Conservation (phyloP, 495 filamentous ascomycete genomes). For the Daldinia concentrica region DNA sequence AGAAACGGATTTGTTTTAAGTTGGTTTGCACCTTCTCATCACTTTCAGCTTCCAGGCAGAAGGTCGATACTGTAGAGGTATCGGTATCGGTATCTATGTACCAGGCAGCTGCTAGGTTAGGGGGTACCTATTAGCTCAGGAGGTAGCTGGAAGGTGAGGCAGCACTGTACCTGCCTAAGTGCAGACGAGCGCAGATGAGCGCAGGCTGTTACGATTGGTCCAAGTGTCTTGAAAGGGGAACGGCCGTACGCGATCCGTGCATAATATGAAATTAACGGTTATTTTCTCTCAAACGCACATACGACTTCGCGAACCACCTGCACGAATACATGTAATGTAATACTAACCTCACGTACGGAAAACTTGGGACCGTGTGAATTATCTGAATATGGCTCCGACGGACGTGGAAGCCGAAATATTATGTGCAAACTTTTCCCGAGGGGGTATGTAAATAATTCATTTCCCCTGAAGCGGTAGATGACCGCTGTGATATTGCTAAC, state of each 20-base stretch:
- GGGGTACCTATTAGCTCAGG: too few relatives aligned
- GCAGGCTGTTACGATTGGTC: neutral
- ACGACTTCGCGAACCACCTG: neutral
- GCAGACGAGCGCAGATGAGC: neutral
- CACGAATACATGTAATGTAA: neutral
- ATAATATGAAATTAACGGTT: neutral
- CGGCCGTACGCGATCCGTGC: constrained; percentile 12
- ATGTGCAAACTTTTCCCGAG: neutral
- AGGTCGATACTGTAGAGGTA: neutral
- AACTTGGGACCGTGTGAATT: neutral
- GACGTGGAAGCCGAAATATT: neutral
- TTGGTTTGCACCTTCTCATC: neutral
- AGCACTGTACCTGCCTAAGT: constrained; percentile 6
- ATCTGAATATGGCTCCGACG: neutral
- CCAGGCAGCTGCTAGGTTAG: constrained; percentile 1
- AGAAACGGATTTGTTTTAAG: neutral
- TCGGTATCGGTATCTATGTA: neutral
- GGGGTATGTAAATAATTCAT: neutral
- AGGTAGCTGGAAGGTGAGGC: neutral
- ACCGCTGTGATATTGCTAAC: neutral
- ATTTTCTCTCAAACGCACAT: neutral
- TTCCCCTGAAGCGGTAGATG: neutral
- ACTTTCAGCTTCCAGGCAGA: neutral
- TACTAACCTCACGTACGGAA: too few relatives aligned
- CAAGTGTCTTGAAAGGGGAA: neutral